These are phyloP conservation scores for Malus sieversii DNA, from an alignment of 306 rosid genomes.

Conservation along the genomic window DNA sequence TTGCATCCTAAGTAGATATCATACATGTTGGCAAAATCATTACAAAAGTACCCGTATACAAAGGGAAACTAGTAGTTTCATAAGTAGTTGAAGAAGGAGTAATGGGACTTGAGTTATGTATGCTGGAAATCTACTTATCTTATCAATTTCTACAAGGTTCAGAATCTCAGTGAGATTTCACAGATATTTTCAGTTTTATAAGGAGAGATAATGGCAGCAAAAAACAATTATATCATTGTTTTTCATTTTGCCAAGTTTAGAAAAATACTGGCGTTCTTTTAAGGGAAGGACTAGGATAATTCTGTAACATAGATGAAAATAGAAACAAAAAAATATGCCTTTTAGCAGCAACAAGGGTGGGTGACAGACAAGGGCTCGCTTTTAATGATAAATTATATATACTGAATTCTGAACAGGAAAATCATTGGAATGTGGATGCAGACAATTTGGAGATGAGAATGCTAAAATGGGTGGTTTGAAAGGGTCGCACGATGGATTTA, in stretches of 20 bases:
- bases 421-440: neutral
- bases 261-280: neutral
- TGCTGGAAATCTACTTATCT: neutral
- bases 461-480: neutral
- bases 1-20: neutral
- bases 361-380: neutral
- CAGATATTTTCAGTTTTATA: neutral
- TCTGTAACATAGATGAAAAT: neutral
- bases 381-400: neutral
- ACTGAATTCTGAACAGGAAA: neutral
- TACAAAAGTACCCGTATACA: neutral
- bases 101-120: neutral
- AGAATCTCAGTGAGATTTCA: neutral
- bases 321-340: neutral
- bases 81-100: neutral
- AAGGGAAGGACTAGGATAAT: neutral
- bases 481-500: neutral
- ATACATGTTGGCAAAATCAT: neutral
- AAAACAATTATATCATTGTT: neutral
- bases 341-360: neutral
- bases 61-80: neutral
- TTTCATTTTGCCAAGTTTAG: neutral
- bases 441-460: neutral
- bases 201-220: neutral
- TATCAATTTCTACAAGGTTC: neutral